Conservation (phyloP, 176 grass and related monocot genomes). For the Hyparrhenia diplandra region DNA sequence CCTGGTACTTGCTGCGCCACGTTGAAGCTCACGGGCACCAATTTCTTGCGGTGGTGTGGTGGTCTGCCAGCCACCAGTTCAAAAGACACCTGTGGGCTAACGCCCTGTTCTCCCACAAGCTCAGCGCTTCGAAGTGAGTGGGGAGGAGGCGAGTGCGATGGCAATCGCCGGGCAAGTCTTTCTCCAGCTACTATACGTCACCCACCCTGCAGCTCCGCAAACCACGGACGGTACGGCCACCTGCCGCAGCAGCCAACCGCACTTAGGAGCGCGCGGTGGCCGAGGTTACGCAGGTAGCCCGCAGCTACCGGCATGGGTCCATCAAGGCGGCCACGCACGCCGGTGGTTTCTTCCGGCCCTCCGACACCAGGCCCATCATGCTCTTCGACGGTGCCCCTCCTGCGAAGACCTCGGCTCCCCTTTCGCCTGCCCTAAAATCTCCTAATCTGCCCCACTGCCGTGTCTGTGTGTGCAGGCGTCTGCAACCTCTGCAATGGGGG, state of each 20-base stretch:
- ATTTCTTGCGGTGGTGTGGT: neutral
- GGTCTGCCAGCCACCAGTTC: neutral
- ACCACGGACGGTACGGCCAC: neutral
- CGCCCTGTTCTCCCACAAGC: neutral
- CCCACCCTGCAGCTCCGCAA: neutral
- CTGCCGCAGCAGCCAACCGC: neutral
- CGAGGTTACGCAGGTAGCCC: conserved; percentile 11
- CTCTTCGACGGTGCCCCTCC: conserved; percentile 75
- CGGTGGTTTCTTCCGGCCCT: conserved; percentile 63
- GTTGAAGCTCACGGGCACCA: neutral
- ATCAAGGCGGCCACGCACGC: conserved; percentile 50
- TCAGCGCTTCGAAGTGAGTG: neutral
- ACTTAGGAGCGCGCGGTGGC: neutral
- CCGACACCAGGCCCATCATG: conserved; percentile 74
- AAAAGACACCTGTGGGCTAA: neutral
- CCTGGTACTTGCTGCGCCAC: conserved; percentile 20
- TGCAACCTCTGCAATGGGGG: conserved; percentile 96
- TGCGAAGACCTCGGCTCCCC: neutral
- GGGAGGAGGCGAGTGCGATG: neutral
- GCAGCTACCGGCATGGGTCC: conserved; percentile 5
- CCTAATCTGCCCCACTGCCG: neutral
- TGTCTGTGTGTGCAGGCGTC: conserved; percentile 41
- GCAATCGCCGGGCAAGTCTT: neutral
- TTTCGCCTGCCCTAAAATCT: neutral
- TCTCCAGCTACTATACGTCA: conserved; percentile 6